phyloP scores from a whole-genome alignment of 108 stramenopile genomes.

The Cyclotella baltica region DNA sequence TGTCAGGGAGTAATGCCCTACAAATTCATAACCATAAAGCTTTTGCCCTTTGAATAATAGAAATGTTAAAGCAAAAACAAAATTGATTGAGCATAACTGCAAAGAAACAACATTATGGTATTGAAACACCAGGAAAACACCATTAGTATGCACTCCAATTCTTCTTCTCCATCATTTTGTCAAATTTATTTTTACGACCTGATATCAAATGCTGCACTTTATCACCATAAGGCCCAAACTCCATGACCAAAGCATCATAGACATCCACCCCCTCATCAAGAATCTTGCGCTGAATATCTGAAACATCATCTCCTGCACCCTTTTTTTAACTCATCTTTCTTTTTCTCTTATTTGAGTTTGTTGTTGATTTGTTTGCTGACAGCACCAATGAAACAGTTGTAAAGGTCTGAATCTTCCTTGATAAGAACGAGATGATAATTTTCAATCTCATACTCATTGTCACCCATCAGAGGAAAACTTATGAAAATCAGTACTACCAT shows the following conservation, averaged over 20 bases:
- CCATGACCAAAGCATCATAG: background rate
- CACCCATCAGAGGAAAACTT: background rate
- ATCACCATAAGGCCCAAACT: background rate
- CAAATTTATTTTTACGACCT: background rate
- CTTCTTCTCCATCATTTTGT: background rate
- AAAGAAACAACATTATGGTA: background rate
- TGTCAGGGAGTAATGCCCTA: constrained; percentile 8
- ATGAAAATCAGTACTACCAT: background rate
- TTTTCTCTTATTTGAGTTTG: background rate
- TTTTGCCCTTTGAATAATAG: background rate
- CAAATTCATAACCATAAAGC: background rate
- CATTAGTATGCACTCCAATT: constrained; percentile 1
- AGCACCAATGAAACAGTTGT: background rate
- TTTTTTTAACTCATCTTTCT: background rate
- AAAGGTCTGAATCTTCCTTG: background rate
- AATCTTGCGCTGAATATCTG: background rate
- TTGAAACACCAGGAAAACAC: background rate
- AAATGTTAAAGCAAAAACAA: background rate
- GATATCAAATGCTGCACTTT: background rate
- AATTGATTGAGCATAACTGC: background rate
- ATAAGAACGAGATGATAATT: background rate
- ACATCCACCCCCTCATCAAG: background rate
- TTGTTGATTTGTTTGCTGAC: background rate
- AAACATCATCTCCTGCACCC: background rate
- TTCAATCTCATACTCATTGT: background rate